Conservation (phyloP, 176 grass and related monocot species). For the Aegilops longissima region DNA sequence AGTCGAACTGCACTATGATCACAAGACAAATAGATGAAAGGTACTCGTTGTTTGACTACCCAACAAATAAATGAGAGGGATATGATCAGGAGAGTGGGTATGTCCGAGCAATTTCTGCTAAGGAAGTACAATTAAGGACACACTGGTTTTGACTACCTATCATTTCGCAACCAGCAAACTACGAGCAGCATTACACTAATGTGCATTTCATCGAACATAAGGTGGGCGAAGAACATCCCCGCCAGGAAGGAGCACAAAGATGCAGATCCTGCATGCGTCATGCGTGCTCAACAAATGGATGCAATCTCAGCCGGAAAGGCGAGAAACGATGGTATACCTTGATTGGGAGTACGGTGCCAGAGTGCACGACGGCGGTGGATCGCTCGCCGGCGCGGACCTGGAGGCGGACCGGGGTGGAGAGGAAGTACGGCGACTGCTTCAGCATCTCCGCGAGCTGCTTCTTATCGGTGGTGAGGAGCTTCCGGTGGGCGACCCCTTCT, state of each 20-base stretch:
- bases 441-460: slow-evolving; percentile 78
- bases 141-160: background rate
- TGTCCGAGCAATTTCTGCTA: background rate
- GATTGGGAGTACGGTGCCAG: slow-evolving; percentile 76
- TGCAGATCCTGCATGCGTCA: background rate
- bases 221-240: background rate
- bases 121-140: background rate
- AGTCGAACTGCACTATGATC: background rate
- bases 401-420: slow-evolving; percentile 74
- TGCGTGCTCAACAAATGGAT: background rate
- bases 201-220: slow-evolving; percentile 27
- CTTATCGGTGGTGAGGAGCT: slow-evolving; percentile 67
- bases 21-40: background rate
- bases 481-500: slow-evolving; percentile 14
- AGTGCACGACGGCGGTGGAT: slow-evolving; percentile 64
- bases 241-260: background rate
- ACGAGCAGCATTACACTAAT: background rate
- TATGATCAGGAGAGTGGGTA: background rate
- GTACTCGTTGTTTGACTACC: background rate
- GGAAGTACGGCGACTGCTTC: slow-evolving; percentile 87
- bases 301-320: background rate
- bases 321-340: slow-evolving; percentile 35
- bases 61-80: background rate
- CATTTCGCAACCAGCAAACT: background rate
- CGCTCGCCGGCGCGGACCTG: slow-evolving; percentile 76